Base-by-base conservation (phyloP, 1,284 basidiomycete genomes). In the Ustilago cynodontis region DNA sequence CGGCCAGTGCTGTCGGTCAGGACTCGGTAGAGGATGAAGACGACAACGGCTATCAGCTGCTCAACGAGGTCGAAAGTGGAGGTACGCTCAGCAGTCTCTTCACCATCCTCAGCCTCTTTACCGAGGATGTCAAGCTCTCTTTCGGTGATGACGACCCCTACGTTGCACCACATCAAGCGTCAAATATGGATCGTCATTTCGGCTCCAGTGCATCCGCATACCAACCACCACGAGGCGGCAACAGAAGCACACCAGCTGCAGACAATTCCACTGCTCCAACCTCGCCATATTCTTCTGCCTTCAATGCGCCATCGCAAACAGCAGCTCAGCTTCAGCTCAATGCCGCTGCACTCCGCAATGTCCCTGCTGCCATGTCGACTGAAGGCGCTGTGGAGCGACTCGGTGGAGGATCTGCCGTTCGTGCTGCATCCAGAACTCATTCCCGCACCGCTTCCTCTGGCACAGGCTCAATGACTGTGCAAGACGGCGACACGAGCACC, bases 61-160 rank as follows among this genome's bases (percentile, higher is more conserved):
- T 86, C 55, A 84, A 85, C 73, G 83, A 86, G 43, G 84, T 86
- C 47, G 77, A 79, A 61, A 83, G 77, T 47, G 84, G 83, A 54
- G 83, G 96, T 11, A 99, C 95, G 0, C 88, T 98, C 16, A 96
- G 94, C 43, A 96, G 94, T 81, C 89, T 98, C 43, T 98, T 99
- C 87, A 98, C 94, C 14, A 99, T 99, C 83, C 89, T 99, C 59
- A 93, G 88, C 65, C 89, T 99, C 53, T 99, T 99, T 87, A 99
- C 97, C 1, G 96, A 99, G 86, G 93, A 98, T 83, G 92, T 99
- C 81, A 93, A 95, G 86, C 91, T 98, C 79, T 92, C 93, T 7
- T 80, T 83, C 33, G 76, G 72, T 20, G 76, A 81, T 16, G 60
- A 73, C 6, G 74, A 72, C 16, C n/a, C 66, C 51, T 60, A 66